Base-by-base conservation (phyloP, 768 basidiomycete genomes). In the Agaricus subrufescens region DNA sequence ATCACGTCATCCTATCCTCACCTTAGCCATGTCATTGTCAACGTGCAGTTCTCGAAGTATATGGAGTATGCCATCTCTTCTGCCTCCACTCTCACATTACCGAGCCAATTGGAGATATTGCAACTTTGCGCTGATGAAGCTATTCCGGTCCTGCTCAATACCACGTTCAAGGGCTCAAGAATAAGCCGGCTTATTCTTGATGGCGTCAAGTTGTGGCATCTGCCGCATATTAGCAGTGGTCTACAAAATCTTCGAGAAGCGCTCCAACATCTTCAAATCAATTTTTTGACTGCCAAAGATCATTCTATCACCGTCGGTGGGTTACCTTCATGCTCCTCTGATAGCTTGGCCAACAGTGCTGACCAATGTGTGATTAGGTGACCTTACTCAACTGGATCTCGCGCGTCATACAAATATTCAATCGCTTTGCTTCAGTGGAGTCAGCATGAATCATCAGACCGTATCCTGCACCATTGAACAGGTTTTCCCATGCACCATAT, bases 41-140 rank as follows among this genome's bases (percentile, higher is more conserved):
- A 67, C 42, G 53, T 70, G 15, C 57, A 58, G 12, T 71, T 71
- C 54, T 60, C 60, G 40, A 69, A 68, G 39, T 68, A 66, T 39
- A 44, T 61, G 44, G 66, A 68, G 31, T 59, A 69, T 37, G 61
- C 62, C 12, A 56, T 68, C 44, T 52, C 61, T 9, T 60, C 56
- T 2, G 61, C 60, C 15, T 14, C 48, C 27, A 47, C 50, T 14
- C 57, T 62, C 34, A 49, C 46, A 5, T 43, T 66, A 26, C 45
- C 64, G 8, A 58, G 9, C 10, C 53, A 44, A 34, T 46, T 71
- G n/a, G 67, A 68, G 43, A 38, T 64, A 27, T 65, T 57, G 25
- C 43, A 62, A 19, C 26, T 54, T 10, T 26, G 53, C 45, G 62
- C 62, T 3, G 65, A 67, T 27, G 70, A 69, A 37, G 65, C 63